Evolutionary conservation across 306 rosid species (phyloP).

Genomic region (Ceratonia siliqua): DNA sequence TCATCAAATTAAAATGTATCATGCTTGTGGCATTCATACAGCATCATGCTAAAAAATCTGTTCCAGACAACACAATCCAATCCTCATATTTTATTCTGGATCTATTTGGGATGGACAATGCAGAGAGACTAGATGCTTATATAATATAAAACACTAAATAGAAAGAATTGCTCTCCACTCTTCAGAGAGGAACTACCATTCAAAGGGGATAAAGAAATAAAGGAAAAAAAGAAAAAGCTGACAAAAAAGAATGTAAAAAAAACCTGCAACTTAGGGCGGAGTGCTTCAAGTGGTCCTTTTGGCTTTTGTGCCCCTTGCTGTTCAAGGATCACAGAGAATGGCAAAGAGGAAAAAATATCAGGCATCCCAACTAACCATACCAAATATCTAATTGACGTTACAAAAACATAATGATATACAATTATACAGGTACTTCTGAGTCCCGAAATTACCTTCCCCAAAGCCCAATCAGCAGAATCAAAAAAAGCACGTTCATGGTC

Average conservation of each 20-base stretch:
- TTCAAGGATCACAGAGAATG: slow-evolving; percentile 39
- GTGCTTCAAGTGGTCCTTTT: slow-evolving; percentile 98
- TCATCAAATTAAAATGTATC: slow-evolving; percentile 11
- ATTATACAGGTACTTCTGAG: slow-evolving; percentile 1
- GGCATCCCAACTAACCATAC: slow-evolving; percentile 27
- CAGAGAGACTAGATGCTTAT: neutral
- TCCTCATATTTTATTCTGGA: neutral
- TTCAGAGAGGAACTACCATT: neutral
- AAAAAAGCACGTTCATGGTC: slow-evolving; percentile 98
- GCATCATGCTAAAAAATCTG: neutral
- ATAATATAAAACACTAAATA: neutral
- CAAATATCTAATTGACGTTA: slow-evolving; percentile 14
- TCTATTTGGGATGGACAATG: neutral
- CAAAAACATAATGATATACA: slow-evolving; percentile 3
- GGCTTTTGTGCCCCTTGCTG: slow-evolving; percentile 89
- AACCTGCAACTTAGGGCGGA: slow-evolving; percentile 98
- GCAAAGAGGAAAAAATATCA: slow-evolving; percentile 25
- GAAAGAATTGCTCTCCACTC: neutral
- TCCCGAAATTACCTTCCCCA: slow-evolving; percentile 75
- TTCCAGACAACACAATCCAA: slow-evolving; percentile 1
- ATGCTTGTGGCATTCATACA: neutral
- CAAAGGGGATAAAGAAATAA: neutral
- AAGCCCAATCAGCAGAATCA: slow-evolving; percentile 99
- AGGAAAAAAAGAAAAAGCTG: neutral
- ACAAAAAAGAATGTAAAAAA: neutral